Evolutionary conservation across 2,329 filamentous ascomycete genomes (phyloP).

Genomic region (Sporothrix pseudoabietina): DNA sequence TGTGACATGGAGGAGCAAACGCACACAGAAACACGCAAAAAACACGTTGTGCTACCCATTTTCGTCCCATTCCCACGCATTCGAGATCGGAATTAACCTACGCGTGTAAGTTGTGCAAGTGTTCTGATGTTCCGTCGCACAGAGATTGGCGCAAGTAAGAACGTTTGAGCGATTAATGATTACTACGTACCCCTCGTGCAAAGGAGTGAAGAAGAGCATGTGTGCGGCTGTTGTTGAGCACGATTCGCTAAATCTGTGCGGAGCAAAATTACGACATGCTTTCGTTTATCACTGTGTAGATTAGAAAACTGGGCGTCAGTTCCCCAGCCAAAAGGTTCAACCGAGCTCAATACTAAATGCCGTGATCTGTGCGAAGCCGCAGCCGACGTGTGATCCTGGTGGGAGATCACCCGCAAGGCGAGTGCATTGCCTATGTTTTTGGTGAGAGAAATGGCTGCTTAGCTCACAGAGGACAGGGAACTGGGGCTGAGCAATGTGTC

Average conservation of each 20-base stretch:
- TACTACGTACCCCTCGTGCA: not conserved
- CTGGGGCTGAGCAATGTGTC: constrained; percentile 9
- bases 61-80: constrained; percentile 14
- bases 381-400: constrained; percentile 19
- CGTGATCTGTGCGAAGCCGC: constrained; percentile 24
- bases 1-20: not conserved
- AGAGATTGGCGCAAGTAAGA: not conserved
- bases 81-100: not conserved
- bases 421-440: not conserved
- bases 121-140: not conserved
- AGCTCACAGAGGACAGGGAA: constrained; percentile 13
- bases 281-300: not conserved
- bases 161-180: not conserved
- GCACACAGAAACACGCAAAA: not conserved
- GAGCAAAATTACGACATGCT: not conserved
- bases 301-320: not conserved
- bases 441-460: not conserved
- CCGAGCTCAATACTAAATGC: not conserved
- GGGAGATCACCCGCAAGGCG: constrained; percentile 25
- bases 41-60: constrained; percentile 7
- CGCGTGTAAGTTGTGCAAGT: not conserved
- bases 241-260: not conserved
- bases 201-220: not conserved
- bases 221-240: not conserved
- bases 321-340: not conserved